Base-by-base conservation (phyloP, 192 early-diverging fungal species). In the Backusella tuberculispora region DNA sequence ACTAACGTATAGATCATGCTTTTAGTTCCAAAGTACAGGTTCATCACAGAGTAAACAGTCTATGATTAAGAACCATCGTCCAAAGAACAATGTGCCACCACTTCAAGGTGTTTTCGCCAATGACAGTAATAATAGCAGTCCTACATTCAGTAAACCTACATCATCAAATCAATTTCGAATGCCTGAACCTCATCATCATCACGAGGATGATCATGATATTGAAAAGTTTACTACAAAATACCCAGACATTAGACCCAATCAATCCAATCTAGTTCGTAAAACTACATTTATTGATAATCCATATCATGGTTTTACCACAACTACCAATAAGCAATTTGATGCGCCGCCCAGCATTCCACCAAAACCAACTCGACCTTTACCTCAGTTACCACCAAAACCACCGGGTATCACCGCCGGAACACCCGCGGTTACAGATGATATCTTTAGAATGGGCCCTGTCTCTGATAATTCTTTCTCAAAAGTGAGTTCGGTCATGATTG, bases 251-350 rank as follows among this genome's bases (percentile, higher is more conserved):
- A 42, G 21, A 29, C 60, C 68, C 38, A 79, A 75, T 26, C 26
- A 15, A 34, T 77, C 74, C 17, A 70, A 37, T n/a, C 38, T 83
- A 13, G 24, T 74, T 70, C 66, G 86, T 68, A 76, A 81, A 21
- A 86, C 82, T 50, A 89, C 89, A 0, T 84, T 89, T 41, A 86
- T 90, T 48, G 89, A 90, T 63, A 88, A 87, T 43, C 86, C 86
- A 1, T 87, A 79, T 56, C 69, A 85, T 74, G 78, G 80, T 6
- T 87, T 87, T 75, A 87, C 85, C 7, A 63, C 64, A 14, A 84
- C 81, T 46, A 45, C 65, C 4, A 81, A 76, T 19, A 71, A 65
- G 1, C 24, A 72, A 4, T 85, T 75, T 68, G 81, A 46, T 72
- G 29, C 26, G 4, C 74, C 78, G 24, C 71, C 76, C 26, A 24